Base-by-base conservation (phyloP, 306 rosid genomes). In the Dryas alaskensis region DNA sequence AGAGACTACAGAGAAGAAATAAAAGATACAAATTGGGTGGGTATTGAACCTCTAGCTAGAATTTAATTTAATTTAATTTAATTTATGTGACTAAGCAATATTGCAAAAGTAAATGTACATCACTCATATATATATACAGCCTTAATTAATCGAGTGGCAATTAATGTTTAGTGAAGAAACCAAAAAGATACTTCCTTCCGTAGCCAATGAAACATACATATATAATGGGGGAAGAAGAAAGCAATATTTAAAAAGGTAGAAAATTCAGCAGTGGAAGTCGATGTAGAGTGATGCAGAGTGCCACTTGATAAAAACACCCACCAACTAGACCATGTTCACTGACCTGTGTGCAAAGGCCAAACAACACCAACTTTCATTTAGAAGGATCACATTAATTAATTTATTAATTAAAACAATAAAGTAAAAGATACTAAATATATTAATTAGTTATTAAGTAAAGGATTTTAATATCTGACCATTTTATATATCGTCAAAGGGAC, bases 211-310 rank as follows among this genome's bases (percentile, higher is more conserved):
- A 44, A 60, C 48, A 6, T 50, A 2, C 1, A 49, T 19, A 19
- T 19, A 19, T 11, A 73, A 37, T 17, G 25, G 16, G 10, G 62
- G 16, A 40, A 73, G 63, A 51, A 17, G 44, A 63, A 42, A 40
- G 19, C 16, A 69, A 51, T 6, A 16, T 10, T 55, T 6, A 46
- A 7, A 8, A 42, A 3, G 12, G 19, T 12, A 27, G 55, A 1
- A 5, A 64, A 65, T 46, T 75, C 39, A 8, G n/a, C 50, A 57
- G 79, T 75, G 73, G 67, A 47, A 31, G 6, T 76, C 67, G 80
- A 76, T 67, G 69, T 48, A 66, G 61, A 55, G 52, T 76, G 73
- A 76, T 75, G 68, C 40, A 47, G 69, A 58, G 55, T 67, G 68
- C 27, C 80, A 76, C 74, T 44, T 22, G 39, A 1, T 7, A 39